These are phyloP conservation scores for Sphagnum magellanicum DNA, from an alignment of 228 moss, liverwort and hornwort genomes.

Conservation along the genomic window DNA sequence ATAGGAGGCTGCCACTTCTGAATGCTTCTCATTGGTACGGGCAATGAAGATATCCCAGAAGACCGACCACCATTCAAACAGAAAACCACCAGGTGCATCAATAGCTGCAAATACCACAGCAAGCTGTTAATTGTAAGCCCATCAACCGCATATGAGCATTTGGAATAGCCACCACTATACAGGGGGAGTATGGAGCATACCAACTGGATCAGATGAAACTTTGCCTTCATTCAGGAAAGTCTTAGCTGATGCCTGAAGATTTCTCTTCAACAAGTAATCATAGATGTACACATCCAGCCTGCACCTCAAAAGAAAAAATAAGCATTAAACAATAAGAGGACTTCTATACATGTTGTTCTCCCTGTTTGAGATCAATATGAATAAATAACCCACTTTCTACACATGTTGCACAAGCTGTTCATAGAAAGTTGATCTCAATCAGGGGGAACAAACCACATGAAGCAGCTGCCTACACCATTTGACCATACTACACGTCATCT, in stretches of 20 bases:
- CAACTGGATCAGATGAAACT: constrained; percentile 98
- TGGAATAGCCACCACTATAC: too few relatives aligned
- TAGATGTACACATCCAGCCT: constrained; percentile 99
- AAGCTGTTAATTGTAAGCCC: too few relatives aligned
- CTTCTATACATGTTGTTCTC: neutral
- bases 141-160: too few relatives aligned
- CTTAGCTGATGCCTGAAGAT: constrained; percentile 93
- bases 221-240: constrained; percentile 95
- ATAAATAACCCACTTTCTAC: neutral
- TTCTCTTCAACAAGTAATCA: constrained; percentile 94
- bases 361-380: neutral
- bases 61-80: constrained; percentile 99
- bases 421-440: too few relatives aligned
- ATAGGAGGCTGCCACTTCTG: constrained; percentile 97
- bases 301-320: constrained; percentile 7
- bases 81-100: constrained; percentile 96
- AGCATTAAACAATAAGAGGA: neutral
- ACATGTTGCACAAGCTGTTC: neutral
- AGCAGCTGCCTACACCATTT: too few relatives aligned
- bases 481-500: too few relatives aligned
- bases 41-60: constrained; percentile 99
- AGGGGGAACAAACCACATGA: too few relatives aligned
- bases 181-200: constrained; percentile 22
- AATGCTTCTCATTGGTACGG: constrained; percentile 98
- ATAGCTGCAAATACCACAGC: constrained; percentile 49